These are phyloP conservation scores for Hammondia hammondi DNA, from an alignment of 169 alveolate species.

Conservation along the genomic window DNA sequence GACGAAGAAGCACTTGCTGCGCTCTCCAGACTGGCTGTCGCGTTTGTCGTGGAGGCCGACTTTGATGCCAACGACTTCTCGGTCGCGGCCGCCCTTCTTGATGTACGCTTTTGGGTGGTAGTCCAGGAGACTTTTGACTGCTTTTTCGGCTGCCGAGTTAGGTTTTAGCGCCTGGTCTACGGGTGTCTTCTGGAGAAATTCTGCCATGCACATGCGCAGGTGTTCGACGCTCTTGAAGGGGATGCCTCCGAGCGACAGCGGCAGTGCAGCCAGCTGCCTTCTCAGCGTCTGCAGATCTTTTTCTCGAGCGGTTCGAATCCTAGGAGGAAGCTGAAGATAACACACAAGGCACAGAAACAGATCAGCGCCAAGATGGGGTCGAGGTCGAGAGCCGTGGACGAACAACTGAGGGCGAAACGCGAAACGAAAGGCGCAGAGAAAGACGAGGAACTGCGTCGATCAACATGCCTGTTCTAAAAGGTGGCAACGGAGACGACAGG, in stretches of 20 bases:
- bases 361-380: too few relatives aligned
- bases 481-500: too few relatives aligned
- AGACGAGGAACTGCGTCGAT: too few relatives aligned
- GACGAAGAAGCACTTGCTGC: slow-evolving; percentile 52
- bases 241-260: slow-evolving; percentile 17
- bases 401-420: too few relatives aligned
- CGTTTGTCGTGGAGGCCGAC: slow-evolving; percentile 48
- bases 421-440: too few relatives aligned
- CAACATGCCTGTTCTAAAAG: too few relatives aligned
- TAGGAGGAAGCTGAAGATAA: slow-evolving; percentile 39
- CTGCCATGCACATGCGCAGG: slow-evolving; percentile 42
- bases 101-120: slow-evolving; percentile 46
- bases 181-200: slow-evolving; percentile 40
- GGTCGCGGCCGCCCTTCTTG: slow-evolving; percentile 45
- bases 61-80: not conserved
- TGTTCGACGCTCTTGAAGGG: slow-evolving; percentile 53
- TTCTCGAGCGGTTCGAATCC: slow-evolving; percentile 35
- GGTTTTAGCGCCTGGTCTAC: slow-evolving; percentile 35
- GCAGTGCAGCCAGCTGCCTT: slow-evolving; percentile 47
- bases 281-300: slow-evolving; percentile 59
- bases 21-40: not conserved
- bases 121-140: slow-evolving; percentile 40
- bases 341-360: not conserved
- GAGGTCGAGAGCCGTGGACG: too few relatives aligned
- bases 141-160: slow-evolving; percentile 50